Evolutionary conservation across 495 filamentous ascomycete genomes (phyloP).

Genomic region (Podospora pseudocomata): DNA sequence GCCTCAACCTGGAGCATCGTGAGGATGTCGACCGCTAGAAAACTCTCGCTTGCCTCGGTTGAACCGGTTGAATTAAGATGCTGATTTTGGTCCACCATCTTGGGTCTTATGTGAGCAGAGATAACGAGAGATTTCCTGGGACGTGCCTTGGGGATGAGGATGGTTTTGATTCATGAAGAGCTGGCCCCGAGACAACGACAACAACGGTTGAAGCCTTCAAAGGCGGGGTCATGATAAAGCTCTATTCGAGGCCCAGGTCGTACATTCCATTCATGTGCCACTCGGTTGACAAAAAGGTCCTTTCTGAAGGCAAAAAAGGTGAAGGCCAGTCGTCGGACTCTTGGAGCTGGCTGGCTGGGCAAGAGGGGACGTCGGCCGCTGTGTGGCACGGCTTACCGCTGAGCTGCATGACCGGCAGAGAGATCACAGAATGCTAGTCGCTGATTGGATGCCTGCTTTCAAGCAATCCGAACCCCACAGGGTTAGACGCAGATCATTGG

Average conservation of each 20-base stretch:
- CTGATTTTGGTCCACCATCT: neutral
- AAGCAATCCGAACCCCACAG: constrained; percentile 10
- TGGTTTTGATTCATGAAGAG: neutral
- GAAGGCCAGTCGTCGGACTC: constrained; percentile 2
- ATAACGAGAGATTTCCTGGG: neutral
- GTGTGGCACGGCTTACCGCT: constrained; percentile 37
- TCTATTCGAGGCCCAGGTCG: neutral
- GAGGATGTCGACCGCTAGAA: neutral
- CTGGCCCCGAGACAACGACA: neutral
- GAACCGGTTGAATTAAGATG: constrained; percentile 6
- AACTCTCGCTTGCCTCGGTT: neutral
- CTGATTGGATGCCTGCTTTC: constrained; percentile 33
- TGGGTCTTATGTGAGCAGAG: neutral
- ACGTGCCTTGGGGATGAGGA: neutral
- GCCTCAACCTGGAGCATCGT: neutral
- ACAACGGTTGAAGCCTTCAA: neutral
- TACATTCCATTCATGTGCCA: constrained; percentile 1
- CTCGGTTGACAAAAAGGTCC: neutral
- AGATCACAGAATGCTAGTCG: constrained; percentile 28
- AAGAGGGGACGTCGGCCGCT: constrained; percentile 14
- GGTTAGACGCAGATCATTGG: constrained; percentile 21
- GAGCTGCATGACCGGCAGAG: constrained; percentile 35
- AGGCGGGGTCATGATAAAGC: neutral
- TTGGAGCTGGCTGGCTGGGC: neutral
- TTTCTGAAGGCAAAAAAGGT: neutral